Percentiles rank a stretch among this genome's conserved stretches.
Conservation (phyloP, 2,329 filamentous ascomycete species). For the Fusarium vanettenii region DNA sequence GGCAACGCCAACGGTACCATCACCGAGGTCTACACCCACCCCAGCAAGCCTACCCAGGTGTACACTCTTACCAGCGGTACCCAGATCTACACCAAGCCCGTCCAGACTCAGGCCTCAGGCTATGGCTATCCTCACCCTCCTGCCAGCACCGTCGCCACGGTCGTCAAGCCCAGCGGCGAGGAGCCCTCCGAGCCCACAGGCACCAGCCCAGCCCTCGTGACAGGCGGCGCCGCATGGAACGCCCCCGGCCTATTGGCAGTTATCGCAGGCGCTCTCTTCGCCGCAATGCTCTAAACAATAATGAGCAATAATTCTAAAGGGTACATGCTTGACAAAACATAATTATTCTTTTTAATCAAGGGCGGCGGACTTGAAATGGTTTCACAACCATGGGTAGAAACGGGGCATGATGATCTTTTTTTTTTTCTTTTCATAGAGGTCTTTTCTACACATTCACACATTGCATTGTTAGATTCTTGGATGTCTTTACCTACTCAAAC, state of each 20-base stretch:
- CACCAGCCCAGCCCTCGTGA: slow-evolving; percentile 18
- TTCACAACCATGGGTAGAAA: slow-evolving; percentile 25
- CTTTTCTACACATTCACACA: slow-evolving; percentile 4
- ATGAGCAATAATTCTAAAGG: neutral
- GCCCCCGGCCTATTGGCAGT: slow-evolving; percentile 20
- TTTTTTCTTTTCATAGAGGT: slow-evolving; percentile 2
- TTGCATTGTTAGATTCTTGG: neutral
- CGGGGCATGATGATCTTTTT: slow-evolving; percentile 1
- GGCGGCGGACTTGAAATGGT: neutral
- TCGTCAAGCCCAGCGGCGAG: slow-evolving; percentile 24
- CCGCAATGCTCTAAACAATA: slow-evolving; percentile 16
- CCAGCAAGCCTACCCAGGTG: neutral
- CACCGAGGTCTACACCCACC: neutral
- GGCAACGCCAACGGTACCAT: slow-evolving; percentile 15
- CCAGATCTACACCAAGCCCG: neutral
- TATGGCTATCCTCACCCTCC: slow-evolving; percentile 5
- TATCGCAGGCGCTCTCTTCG: slow-evolving; percentile 17
- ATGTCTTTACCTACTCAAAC: slow-evolving; percentile 3
- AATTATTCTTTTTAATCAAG: slow-evolving; percentile 24
- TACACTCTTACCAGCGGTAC: slow-evolving; percentile 1
- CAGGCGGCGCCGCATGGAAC: slow-evolving; percentile 24
- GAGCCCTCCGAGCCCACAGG: slow-evolving; percentile 16
- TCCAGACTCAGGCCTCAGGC: neutral
- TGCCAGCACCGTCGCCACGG: slow-evolving; percentile 22
- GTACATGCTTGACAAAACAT: neutral